Evolutionary conservation across 2,329 filamentous ascomycete species (phyloP).

Genomic region (Aureobasidium sp.): DNA sequence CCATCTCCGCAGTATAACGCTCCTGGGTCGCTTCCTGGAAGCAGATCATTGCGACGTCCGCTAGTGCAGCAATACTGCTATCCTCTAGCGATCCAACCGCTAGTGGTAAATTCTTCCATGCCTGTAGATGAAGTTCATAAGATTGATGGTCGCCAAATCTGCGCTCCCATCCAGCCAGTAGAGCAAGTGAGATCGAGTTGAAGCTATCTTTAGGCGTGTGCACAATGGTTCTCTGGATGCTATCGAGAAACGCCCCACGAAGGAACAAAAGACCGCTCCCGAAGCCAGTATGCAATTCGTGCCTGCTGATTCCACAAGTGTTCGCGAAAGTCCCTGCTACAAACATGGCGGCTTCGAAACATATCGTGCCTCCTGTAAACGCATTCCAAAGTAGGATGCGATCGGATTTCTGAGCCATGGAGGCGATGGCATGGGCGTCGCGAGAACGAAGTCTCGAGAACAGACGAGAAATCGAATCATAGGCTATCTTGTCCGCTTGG

Average conservation of each 20-base stretch:
- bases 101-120: conserved; percentile 26
- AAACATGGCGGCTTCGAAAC: conserved; percentile 29
- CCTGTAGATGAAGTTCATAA: conserved; percentile 28
- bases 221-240: conserved; percentile 25
- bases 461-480: neutral
- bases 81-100: conserved; percentile 24
- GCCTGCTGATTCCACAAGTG: conserved; percentile 24
- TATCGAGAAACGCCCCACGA: conserved; percentile 28
- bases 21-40: conserved; percentile 25
- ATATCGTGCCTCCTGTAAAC: conserved; percentile 24
- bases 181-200: conserved; percentile 27
- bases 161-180: conserved; percentile 31
- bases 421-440: conserved; percentile 20
- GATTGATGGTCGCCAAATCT: conserved; percentile 27
- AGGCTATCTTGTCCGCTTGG: neutral
- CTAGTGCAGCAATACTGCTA: conserved; percentile 25
- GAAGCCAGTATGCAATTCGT: conserved; percentile 23
- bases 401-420: conserved; percentile 26
- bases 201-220: conserved; percentile 22
- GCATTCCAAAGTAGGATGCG: conserved; percentile 26
- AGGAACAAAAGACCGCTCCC: conserved; percentile 27
- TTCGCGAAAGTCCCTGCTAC: conserved; percentile 28
- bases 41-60: conserved; percentile 27
- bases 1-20: neutral
- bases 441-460: conserved; percentile 20